A percentile compares a stretch with the other conserved stretches of the same genome.
Conservation (phyloP, 2,329 filamentous ascomycete genomes). For the Chrysoporthe cubensis region DNA sequence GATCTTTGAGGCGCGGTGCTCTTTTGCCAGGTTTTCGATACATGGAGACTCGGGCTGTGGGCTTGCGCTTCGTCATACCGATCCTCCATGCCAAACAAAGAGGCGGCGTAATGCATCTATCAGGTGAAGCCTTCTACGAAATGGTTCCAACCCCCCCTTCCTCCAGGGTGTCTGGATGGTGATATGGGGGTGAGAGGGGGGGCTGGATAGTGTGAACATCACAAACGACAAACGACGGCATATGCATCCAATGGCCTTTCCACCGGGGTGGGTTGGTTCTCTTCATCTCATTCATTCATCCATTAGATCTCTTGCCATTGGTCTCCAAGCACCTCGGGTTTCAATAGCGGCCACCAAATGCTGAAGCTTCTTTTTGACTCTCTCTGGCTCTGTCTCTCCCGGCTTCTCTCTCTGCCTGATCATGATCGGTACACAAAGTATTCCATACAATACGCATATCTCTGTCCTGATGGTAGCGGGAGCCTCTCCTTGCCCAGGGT, state of each 20-base stretch:
- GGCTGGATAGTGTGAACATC: neutral
- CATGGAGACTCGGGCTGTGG: no score
- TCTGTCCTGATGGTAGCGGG: conserved; percentile 18
- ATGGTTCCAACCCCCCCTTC: neutral
- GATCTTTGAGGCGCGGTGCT: neutral
- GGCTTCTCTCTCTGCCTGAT: conserved; percentile 6
- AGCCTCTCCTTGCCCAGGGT: conserved; percentile 10
- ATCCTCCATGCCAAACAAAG: no score
- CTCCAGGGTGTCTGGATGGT: neutral
- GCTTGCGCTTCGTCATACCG: no score
- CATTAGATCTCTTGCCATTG: conserved; percentile 24
- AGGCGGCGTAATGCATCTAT: neutral
- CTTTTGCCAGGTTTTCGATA: neutral
- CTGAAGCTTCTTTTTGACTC: conserved; percentile 14
- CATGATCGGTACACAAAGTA: conserved; percentile 20
- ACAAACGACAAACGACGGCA: neutral
- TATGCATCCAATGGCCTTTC: neutral
- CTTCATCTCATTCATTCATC: conserved; percentile 24
- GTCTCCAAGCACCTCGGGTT: conserved; percentile 19
- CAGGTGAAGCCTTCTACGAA: neutral
- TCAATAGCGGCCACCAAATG: conserved; percentile 20
- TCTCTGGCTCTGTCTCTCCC: conserved; percentile 6
- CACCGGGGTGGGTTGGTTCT: conserved; percentile 13
- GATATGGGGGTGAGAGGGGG: no score
- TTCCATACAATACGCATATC: conserved; percentile 24